A percentile compares a stretch with the other conserved stretches of the same genome.
These are phyloP conservation scores for Strobilomyces confusus DNA, from an alignment of 768 basidiomycete species.

Conservation along the genomic window DNA sequence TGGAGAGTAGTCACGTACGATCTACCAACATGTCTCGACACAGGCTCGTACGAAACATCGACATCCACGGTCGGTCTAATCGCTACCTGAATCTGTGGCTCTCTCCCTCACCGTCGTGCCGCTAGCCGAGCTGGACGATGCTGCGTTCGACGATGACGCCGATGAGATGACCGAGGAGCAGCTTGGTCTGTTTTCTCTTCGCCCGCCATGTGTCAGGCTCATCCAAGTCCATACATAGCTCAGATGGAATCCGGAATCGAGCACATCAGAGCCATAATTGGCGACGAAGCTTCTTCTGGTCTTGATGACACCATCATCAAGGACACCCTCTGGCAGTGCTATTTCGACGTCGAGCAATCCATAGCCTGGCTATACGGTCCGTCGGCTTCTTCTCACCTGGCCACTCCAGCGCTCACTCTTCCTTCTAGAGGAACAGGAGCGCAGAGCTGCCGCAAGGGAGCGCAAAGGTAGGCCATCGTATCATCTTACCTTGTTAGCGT, in stretches of 20 bases:
- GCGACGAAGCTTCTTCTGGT: constrained; percentile 58
- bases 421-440: constrained; percentile 65
- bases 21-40: constrained; percentile 74
- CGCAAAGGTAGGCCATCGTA: constrained; percentile 75
- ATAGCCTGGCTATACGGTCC: constrained; percentile 71
- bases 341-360: constrained; percentile 79
- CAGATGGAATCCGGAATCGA: constrained; percentile 71
- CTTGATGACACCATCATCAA: constrained; percentile 72
- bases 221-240: constrained; percentile 34
- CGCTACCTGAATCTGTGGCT: not conserved
- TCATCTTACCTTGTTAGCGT: constrained; percentile 24
- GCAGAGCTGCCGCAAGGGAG: constrained; percentile 58
- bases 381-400: constrained; percentile 22
- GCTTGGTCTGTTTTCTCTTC: constrained; percentile 48
- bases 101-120: not conserved
- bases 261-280: constrained; percentile 63
- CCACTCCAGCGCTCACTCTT: not conserved
- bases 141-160: constrained; percentile 71
- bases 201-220: not conserved
- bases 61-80: constrained; percentile 56
- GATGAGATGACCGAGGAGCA: constrained; percentile 82
- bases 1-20: not conserved
- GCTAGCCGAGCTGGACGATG: constrained; percentile 85
- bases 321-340: constrained; percentile 81
- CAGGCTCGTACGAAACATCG: constrained; percentile 80